Conservation (phyloP, 2,329 filamentous ascomycete species). For the Didymella sp. region DNA sequence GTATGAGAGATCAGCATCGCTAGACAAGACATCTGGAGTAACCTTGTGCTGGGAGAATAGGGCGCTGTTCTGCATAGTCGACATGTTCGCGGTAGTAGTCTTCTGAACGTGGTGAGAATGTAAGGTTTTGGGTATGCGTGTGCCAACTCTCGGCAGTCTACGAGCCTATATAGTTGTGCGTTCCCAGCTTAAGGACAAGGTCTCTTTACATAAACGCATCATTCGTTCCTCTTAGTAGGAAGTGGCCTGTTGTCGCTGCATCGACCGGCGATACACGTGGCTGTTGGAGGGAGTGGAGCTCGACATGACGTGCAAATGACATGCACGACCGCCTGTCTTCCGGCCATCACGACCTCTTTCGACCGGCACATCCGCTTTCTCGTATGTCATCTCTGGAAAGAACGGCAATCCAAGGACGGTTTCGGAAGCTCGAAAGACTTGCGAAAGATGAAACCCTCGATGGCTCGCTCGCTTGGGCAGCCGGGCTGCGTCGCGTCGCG, state of each 20-base stretch:
- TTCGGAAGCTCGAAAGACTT: not conserved
- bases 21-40: constrained; percentile 29
- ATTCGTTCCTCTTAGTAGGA: not conserved
- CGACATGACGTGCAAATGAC: constrained; percentile 15
- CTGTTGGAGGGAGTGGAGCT: not conserved
- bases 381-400: constrained; percentile 2
- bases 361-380: not conserved
- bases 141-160: not conserved
- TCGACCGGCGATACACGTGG: constrained; percentile 3
- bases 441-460: not conserved
- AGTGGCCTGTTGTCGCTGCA: constrained; percentile 12
- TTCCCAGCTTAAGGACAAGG: constrained; percentile 1
- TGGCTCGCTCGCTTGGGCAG: not conserved
- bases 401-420: not conserved
- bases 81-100: not conserved
- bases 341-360: constrained; percentile 1
- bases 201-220: constrained; percentile 1
- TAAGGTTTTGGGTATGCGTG: not conserved
- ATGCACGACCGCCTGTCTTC: not conserved
- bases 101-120: not conserved
- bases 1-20: constrained; percentile 18
- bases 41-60: constrained; percentile 23
- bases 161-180: not conserved
- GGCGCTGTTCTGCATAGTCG: constrained; percentile 5
- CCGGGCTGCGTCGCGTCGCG: constrained; percentile 2